Evolutionary conservation across 805 yeast genomes (phyloP), one percentile per base, ranked within the genome.

Genomic region (Wickerhamomyces pijperi): DNA sequence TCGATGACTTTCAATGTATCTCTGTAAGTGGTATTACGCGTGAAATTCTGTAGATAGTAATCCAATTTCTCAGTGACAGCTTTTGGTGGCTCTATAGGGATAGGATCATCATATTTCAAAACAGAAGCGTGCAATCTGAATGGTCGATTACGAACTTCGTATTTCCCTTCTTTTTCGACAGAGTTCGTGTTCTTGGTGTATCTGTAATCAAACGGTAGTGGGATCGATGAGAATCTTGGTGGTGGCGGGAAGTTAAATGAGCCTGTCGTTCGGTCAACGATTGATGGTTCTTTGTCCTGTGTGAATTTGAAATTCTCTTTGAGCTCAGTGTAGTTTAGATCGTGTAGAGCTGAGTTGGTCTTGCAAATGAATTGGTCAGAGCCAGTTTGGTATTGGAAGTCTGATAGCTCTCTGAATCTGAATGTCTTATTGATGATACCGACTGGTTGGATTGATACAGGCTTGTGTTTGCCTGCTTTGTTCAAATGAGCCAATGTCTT

Each of bases 351-450:
- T 1, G 48, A 40, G 28, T 60, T 49, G 36, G 72, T 58, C 18
- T 53, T 63, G 7, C 57, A 45, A 1, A 72, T 67, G 44, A 77
- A 72, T 2, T 63, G 55, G 13, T 81, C 78, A 47, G 73, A 69
- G 37, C 69, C 70, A 12, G 86, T 72, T 25, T 73, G 63, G 46
- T 74, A 71, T 56, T 92, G 97, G 56, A 86, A 90, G 59, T 88
- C 97, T 0, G 90, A 78, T 69, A 87, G 74, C 46, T 83, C 85
- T 48, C 95, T 72, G 56, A 90, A 90, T 45, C 82, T 71, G 51
- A 77, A 79, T 15, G 79, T 80, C 42, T 75, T 70, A 48, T 76
- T 75, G 16, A 86, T 65, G 16, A 85, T 70, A 0, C 80, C 87
- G 4, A 73, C 68, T 0, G 95, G 90, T 35, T 67, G 65, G 2